phyloP scores from a whole-genome alignment of 108 stramenopile genomes.

The Nitzschia sp. region DNA sequence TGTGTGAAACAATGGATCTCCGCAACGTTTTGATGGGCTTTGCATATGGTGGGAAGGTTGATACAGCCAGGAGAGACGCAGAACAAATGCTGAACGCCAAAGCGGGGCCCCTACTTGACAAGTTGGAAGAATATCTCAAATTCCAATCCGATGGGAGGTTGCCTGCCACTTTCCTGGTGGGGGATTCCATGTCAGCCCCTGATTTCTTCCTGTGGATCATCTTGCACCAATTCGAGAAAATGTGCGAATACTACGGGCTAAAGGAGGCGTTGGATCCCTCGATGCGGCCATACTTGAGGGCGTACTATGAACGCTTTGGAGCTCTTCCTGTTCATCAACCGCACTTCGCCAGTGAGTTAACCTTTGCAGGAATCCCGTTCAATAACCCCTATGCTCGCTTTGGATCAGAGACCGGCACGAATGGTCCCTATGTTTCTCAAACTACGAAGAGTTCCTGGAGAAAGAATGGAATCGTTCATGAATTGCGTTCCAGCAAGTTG shows the following conservation, averaged over 20 bases:
- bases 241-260: constrained; percentile 7
- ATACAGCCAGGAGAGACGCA: not conserved
- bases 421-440: not conserved
- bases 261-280: not conserved
- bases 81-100: constrained; percentile 2
- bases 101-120: constrained; percentile 1
- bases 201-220: constrained; percentile 49
- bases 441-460: not conserved
- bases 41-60: constrained; percentile 19
- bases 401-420: constrained; percentile 18
- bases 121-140: constrained; percentile 28
- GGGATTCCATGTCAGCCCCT: constrained; percentile 23
- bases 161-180: constrained; percentile 14
- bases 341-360: constrained; percentile 7
- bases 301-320: constrained; percentile 1
- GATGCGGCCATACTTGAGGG: not conserved
- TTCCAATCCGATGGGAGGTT: no score
- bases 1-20: constrained; percentile 40
- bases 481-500: not conserved
- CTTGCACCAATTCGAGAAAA: constrained; percentile 30
- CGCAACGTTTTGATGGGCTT: constrained; percentile 33
- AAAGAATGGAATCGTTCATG: not conserved
- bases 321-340: constrained; percentile 12
- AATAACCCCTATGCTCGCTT: constrained; percentile 35
- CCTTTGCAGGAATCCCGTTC: constrained; percentile 25